A percentile compares a stretch with the other conserved stretches of the same genome.
Evolutionary conservation across 2,329 filamentous ascomycete species (phyloP).

Genomic region (Botryotinia calthae): DNA sequence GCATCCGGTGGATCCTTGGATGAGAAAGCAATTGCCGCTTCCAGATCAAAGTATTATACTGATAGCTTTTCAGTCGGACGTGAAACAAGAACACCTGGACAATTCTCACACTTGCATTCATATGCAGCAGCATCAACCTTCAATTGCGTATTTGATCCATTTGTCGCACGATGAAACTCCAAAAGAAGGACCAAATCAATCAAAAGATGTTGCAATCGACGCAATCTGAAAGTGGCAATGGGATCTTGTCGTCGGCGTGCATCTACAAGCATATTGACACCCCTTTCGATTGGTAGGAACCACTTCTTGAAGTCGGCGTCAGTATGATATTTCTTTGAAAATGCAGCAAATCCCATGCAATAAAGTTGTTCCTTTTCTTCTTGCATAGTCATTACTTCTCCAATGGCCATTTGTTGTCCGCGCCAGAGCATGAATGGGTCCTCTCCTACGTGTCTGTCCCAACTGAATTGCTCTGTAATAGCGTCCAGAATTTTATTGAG

Average conservation of each 20-base stretch:
- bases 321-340: constrained; percentile 25
- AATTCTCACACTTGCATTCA: constrained; percentile 26
- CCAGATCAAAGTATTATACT: constrained; percentile 17
- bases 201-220: constrained; percentile 29
- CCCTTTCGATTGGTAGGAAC: constrained; percentile 27
- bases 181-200: constrained; percentile 29
- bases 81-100: constrained; percentile 21
- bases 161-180: constrained; percentile 21
- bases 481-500: constrained; percentile 26
- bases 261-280: constrained; percentile 23
- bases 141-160: constrained; percentile 11
- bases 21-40: too few species aligned
- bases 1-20: too few species aligned
- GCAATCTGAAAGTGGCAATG: constrained; percentile 26
- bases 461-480: constrained; percentile 27
- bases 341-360: constrained; percentile 31
- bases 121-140: constrained; percentile 28
- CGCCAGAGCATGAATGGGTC: constrained; percentile 35
- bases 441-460: constrained; percentile 23
- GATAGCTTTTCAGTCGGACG: constrained; percentile 21
- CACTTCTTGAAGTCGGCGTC: constrained; percentile 26
- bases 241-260: constrained; percentile 18
- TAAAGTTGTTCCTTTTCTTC: constrained; percentile 28
- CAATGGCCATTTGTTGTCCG: constrained; percentile 35
- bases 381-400: constrained; percentile 31